Percentiles rank a stretch among this genome's conserved stretches.
Conservation (phyloP, 495 filamentous ascomycete species). For the Hypoxylon trugodes region DNA sequence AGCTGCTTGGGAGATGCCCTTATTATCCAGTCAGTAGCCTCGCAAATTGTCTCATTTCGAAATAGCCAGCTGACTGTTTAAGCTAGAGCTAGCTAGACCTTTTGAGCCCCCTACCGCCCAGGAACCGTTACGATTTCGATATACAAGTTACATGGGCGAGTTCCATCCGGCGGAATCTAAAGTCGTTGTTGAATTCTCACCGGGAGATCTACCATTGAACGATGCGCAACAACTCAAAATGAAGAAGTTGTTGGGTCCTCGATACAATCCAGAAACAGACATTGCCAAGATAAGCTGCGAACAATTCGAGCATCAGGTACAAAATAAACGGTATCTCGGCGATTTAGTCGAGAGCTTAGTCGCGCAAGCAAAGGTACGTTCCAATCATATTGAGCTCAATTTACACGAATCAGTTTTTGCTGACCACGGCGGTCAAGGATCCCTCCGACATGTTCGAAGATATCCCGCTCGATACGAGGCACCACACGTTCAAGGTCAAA, state of each 20-base stretch:
- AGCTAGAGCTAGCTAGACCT: slow-evolving; percentile 77
- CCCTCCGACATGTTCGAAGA: slow-evolving; percentile 83
- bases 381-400: neutral
- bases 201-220: slow-evolving; percentile 70
- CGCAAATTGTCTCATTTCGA: neutral
- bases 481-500: slow-evolving; percentile 76
- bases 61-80: slow-evolving; percentile 39
- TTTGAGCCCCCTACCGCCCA: slow-evolving; percentile 75
- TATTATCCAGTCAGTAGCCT: slow-evolving; percentile 75
- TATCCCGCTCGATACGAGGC: slow-evolving; percentile 87
- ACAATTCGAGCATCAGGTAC: slow-evolving; percentile 82
- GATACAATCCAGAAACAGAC: slow-evolving; percentile 89
- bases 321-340: slow-evolving; percentile 94
- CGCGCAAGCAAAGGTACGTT: slow-evolving; percentile 71
- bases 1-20: slow-evolving; percentile 95
- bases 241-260: slow-evolving; percentile 84
- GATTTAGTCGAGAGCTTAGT: slow-evolving; percentile 79
- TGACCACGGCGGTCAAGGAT: slow-evolving; percentile 57
- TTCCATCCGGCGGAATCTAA: slow-evolving; percentile 89
- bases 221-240: slow-evolving; percentile 77
- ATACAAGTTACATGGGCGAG: slow-evolving; percentile 97
- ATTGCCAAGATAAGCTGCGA: slow-evolving; percentile 92
- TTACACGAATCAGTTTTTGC: neutral
- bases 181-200: slow-evolving; percentile 88
- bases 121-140: slow-evolving; percentile 85